phyloP scores from a whole-genome alignment of 768 basidiomycete species.

The Suillus brevipes region DNA sequence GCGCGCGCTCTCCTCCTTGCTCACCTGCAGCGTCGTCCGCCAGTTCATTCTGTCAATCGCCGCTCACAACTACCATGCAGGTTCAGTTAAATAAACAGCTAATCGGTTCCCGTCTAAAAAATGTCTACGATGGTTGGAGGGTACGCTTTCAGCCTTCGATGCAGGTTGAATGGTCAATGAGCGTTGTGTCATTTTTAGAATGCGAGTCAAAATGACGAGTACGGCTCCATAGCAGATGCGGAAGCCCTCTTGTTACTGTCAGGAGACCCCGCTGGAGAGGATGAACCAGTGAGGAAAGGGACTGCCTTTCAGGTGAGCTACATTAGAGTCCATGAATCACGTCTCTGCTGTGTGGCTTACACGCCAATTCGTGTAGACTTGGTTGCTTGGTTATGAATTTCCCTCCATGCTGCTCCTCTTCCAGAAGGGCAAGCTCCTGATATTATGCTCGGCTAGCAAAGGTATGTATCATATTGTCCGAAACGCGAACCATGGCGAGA shows the following conservation, averaged over 20 bases:
- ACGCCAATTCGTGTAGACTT: slow-evolving; percentile 59
- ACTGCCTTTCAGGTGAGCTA: slow-evolving; percentile 82
- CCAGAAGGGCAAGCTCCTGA: slow-evolving; percentile 69
- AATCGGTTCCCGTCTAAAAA: slow-evolving; percentile 58
- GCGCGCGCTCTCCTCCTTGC: slow-evolving; percentile 26
- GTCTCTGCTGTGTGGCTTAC: slow-evolving; percentile 8
- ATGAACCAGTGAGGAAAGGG: slow-evolving; percentile 88
- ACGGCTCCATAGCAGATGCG: slow-evolving; percentile 61
- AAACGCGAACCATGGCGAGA: slow-evolving; percentile 76
- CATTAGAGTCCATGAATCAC: background rate
- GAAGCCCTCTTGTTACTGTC: slow-evolving; percentile 73
- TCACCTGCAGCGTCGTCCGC: slow-evolving; percentile 18
- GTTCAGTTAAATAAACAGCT: slow-evolving; percentile 70
- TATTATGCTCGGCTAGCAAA: slow-evolving; percentile 88
- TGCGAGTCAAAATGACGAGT: slow-evolving; percentile 70
- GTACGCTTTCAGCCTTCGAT: slow-evolving; percentile 38
- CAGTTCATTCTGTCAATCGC: slow-evolving; percentile 12
- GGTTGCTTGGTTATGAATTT: slow-evolving; percentile 97
- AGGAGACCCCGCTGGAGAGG: slow-evolving; percentile 81
- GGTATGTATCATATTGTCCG: slow-evolving; percentile 43
- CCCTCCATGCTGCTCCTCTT: slow-evolving; percentile 91
- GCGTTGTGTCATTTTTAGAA: slow-evolving; percentile 40
- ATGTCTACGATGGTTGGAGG: slow-evolving; percentile 62
- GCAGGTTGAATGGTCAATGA: slow-evolving; percentile 13
- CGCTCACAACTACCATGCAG: slow-evolving; percentile 42